A percentile compares a stretch with the other conserved stretches of the same genome.
These are phyloP conservation scores for Dothideomycetes sp. DNA, from an alignment of 2,329 filamentous ascomycete species.

Conservation along the genomic window DNA sequence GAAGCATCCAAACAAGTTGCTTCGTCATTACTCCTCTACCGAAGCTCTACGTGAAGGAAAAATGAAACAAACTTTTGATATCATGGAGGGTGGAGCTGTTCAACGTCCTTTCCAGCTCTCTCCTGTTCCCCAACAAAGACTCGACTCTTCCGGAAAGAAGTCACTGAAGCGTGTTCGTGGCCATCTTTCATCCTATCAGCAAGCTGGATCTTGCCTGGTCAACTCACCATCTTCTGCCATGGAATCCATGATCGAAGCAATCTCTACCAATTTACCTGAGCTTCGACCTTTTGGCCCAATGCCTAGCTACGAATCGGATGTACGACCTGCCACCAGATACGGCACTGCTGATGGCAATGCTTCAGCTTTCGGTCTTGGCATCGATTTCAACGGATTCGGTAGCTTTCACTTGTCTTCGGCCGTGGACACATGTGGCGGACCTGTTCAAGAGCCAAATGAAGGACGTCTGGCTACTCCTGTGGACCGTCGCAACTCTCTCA, in stretches of 20 bases:
- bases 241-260: neutral
- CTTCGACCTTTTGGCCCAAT: slow-evolving; percentile 4
- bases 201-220: slow-evolving; percentile 2
- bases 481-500: too few species aligned
- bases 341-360: neutral
- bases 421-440: too few species aligned
- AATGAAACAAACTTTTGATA: neutral
- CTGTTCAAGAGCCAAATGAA: too few species aligned
- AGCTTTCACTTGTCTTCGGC: neutral
- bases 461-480: too few species aligned
- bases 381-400: too few species aligned
- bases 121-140: neutral
- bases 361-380: neutral
- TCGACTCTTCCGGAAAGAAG: neutral
- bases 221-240: neutral
- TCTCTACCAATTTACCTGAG: neutral
- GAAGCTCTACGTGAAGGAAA: slow-evolving; percentile 7
- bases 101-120: neutral
- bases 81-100: too few species aligned
- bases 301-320: neutral
- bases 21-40: slow-evolving; percentile 10
- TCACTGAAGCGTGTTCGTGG: slow-evolving; percentile 4
- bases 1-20: slow-evolving; percentile 8
- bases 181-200: slow-evolving; percentile 1
- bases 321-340: slow-evolving; percentile 3